phyloP scores from a whole-genome alignment of 495 filamentous ascomycete genomes.

The Penicillium ochrochloron region DNA sequence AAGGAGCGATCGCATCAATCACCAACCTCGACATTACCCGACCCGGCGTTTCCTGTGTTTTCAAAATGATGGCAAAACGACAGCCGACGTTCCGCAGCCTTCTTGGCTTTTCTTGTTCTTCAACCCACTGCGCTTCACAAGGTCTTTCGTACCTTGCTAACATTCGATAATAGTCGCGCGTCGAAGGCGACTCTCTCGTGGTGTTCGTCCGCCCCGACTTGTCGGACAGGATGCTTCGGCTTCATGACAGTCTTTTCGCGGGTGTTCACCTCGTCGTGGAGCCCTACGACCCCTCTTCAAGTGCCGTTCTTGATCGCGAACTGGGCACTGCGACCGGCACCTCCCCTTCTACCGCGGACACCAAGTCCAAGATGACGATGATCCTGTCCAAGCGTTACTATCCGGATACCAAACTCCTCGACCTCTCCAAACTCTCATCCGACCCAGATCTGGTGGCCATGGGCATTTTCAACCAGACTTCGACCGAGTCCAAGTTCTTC shows the following conservation, averaged over 20 bases:
- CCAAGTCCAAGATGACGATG: slow-evolving; percentile 49
- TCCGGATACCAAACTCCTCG: slow-evolving; percentile 68
- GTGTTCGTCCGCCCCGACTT: slow-evolving; percentile 68
- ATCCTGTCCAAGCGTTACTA: slow-evolving; percentile 80
- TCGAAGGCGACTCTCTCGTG: slow-evolving; percentile 70
- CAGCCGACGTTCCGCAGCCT: slow-evolving; percentile 51
- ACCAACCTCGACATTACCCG: slow-evolving; percentile 55
- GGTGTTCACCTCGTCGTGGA: slow-evolving; percentile 62
- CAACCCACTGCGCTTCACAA: slow-evolving; percentile 56
- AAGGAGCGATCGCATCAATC: slow-evolving; percentile 52
- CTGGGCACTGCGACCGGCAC: slow-evolving; percentile 28
- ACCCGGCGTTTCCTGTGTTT: slow-evolving; percentile 53
- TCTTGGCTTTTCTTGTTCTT: slow-evolving; percentile 38
- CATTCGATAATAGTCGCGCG: slow-evolving; percentile 66
- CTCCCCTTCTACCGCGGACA: slow-evolving; percentile 47
- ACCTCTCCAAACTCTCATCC: slow-evolving; percentile 72
- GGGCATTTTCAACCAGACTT: slow-evolving; percentile 73
- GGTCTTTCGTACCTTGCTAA: slow-evolving; percentile 71
- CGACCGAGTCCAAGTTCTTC: slow-evolving; percentile 85
- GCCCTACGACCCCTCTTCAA: slow-evolving; percentile 34
- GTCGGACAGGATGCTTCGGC: slow-evolving; percentile 59
- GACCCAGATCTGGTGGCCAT: slow-evolving; percentile 70
- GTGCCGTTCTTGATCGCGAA: slow-evolving; percentile 30
- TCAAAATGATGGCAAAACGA: slow-evolving; percentile 65
- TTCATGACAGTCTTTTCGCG: slow-evolving; percentile 69